Conservation (phyloP, 2,329 filamentous ascomycete genomes). For the Cadophora sp. region DNA sequence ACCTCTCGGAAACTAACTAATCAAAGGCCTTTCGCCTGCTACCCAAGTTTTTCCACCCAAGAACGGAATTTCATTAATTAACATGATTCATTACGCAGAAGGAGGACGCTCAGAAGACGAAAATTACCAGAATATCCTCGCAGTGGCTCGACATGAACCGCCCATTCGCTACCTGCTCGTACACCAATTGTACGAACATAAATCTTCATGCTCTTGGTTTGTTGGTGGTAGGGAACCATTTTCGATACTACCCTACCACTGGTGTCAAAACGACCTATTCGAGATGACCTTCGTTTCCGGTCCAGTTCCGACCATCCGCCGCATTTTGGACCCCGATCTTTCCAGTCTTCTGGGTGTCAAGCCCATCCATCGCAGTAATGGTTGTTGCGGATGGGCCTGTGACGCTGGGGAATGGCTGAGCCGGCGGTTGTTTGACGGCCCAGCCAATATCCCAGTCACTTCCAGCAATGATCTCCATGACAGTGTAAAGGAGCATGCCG, state of each 20-base stretch:
- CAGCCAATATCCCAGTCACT: conserved; percentile 43
- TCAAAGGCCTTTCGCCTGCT: conserved; percentile 11
- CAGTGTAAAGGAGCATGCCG: conserved; percentile 55
- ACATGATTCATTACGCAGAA: conserved; percentile 28
- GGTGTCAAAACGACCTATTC: conserved; percentile 9
- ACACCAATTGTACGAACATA: background rate
- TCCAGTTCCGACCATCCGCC: conserved; percentile 26
- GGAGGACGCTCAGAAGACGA: conserved; percentile 4
- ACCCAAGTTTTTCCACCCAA: background rate
- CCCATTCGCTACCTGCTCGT: background rate
- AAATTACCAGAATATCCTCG: conserved; percentile 15
- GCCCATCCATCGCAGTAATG: conserved; percentile 32
- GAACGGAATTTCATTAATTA: conserved; percentile 19
- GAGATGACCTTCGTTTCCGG: conserved; percentile 23
- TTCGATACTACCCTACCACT: background rate
- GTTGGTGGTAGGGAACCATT: background rate
- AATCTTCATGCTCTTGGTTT: background rate
- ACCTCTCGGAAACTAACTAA: background rate
- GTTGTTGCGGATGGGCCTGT: conserved; percentile 35
- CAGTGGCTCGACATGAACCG: conserved; percentile 18
- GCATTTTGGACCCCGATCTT: conserved; percentile 29
- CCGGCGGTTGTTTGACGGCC: conserved; percentile 39
- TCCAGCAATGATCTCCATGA: conserved; percentile 54
- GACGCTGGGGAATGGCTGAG: conserved; percentile 33
- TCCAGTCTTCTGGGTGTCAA: conserved; percentile 28